These are phyloP conservation scores for Graphiopsis chlorocephala DNA, from an alignment of 2,329 filamentous ascomycete genomes.

Conservation along the genomic window DNA sequence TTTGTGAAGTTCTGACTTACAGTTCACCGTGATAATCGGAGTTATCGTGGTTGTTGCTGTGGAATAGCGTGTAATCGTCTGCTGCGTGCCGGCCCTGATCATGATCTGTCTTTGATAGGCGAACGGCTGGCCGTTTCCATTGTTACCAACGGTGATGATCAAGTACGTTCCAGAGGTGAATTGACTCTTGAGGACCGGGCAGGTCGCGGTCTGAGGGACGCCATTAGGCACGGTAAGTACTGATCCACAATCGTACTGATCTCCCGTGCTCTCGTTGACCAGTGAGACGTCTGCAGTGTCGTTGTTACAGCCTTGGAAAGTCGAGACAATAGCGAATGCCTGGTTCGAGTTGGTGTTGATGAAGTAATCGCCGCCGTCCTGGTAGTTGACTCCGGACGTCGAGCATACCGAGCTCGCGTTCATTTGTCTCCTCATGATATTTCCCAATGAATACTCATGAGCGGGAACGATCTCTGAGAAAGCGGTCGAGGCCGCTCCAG, in stretches of 20 bases:
- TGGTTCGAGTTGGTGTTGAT: constrained; percentile 43
- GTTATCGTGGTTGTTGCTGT: constrained; percentile 25
- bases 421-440: not conserved
- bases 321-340: constrained; percentile 42
- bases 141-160: constrained; percentile 22
- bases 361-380: constrained; percentile 44
- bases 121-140: constrained; percentile 21
- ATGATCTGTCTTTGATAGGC: constrained; percentile 23
- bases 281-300: constrained; percentile 44
- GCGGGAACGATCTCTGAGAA: not conserved
- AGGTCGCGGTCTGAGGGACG: constrained; percentile 24
- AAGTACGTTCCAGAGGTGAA: constrained; percentile 20
- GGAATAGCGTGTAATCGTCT: constrained; percentile 29
- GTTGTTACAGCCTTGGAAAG: constrained; percentile 44
- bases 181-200: constrained; percentile 21
- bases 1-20: not conserved
- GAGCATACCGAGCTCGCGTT: not conserved
- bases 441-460: not conserved
- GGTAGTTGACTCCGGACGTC: constrained; percentile 40
- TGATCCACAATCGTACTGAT: constrained; percentile 41
- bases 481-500: not conserved
- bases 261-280: constrained; percentile 37
- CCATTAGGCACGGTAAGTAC: constrained; percentile 20
- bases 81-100: constrained; percentile 37
- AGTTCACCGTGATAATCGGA: not conserved